Conservation (phyloP, 805 yeast genomes). For the Komagataella pastoris region DNA sequence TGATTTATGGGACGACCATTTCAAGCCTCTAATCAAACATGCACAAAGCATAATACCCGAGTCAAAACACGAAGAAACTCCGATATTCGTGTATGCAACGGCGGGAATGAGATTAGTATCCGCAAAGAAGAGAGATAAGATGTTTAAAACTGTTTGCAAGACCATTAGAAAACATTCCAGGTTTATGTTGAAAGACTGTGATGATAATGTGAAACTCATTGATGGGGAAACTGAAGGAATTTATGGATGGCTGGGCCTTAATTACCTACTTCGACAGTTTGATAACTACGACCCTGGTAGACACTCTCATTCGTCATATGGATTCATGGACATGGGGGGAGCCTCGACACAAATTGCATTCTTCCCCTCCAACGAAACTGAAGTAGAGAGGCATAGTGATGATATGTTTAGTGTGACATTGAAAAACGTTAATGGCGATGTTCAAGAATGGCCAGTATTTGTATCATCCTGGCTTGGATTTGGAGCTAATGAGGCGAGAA, state of each 20-base stretch:
- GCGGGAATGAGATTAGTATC: conserved; percentile 90
- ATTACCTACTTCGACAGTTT: conserved; percentile 63
- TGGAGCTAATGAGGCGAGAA: conserved; percentile 91
- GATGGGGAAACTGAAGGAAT: conserved; percentile 94
- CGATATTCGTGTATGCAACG: conserved; percentile 84
- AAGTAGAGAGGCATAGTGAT: conserved; percentile 50
- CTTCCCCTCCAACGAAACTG: conserved; percentile 57
- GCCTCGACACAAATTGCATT: conserved; percentile 95
- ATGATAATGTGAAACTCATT: conserved; percentile 65
- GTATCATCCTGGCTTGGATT: conserved; percentile 96
- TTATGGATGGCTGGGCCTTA: conserved; percentile 91
- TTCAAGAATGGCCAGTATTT: conserved; percentile 73
- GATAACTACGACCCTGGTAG: conserved; percentile 25
- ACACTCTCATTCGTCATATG: conserved; percentile 37
- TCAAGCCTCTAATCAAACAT: conserved; percentile 46
- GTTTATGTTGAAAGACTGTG: conserved; percentile 49
- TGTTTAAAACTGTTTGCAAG: conserved; percentile 50
- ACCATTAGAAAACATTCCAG: conserved; percentile 37
- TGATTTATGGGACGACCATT: conserved; percentile 60
- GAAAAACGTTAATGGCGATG: conserved; percentile 55
- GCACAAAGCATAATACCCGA: conserved; percentile 64
- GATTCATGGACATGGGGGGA: conserved; percentile 99
- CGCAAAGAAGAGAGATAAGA: conserved; percentile 29
- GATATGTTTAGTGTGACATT: conserved; percentile 59
- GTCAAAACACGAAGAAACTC: conserved; percentile 50